phyloP scores from a whole-genome alignment of 2,329 filamentous ascomycete genomes.

The Penicillium sp. region DNA sequence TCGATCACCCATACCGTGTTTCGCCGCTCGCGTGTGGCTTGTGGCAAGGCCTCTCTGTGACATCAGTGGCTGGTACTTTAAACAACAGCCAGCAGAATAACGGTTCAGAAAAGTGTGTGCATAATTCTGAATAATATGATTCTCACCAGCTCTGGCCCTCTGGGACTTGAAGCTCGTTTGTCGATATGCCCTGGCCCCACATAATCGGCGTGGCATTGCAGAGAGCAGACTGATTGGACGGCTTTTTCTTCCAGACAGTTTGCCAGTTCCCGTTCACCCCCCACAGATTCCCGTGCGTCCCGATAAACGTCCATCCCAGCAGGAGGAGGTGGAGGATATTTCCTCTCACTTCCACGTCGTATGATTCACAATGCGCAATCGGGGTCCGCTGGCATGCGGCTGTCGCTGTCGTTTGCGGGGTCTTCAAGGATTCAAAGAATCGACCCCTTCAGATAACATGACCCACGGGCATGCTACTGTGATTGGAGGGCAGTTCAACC shows the following conservation, averaged over 20 bases:
- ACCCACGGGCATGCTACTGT: neutral
- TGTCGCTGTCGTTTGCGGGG: neutral
- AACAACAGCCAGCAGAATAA: neutral
- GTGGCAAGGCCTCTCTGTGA: slow-evolving; percentile 8
- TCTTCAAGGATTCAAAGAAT: neutral
- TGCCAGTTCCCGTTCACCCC: neutral
- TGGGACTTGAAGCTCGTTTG: neutral
- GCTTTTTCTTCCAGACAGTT: neutral
- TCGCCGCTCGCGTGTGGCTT: neutral
- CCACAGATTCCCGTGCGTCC: neutral
- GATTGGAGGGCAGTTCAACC: neutral
- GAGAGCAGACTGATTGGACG: neutral
- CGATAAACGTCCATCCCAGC: neutral
- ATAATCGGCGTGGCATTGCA: neutral
- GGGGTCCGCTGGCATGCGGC: neutral
- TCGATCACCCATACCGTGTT: neutral
- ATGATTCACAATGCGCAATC: neutral
- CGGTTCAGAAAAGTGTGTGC: neutral
- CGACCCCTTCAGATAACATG: neutral
- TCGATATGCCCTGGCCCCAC: neutral
- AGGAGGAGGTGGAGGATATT: neutral
- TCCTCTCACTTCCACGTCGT: neutral
- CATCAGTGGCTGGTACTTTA: slow-evolving; percentile 15
- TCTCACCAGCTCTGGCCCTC: neutral
- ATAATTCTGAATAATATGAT: neutral